Base-by-base conservation (phyloP, 768 basidiomycete species). In the Pholiota conissans region DNA sequence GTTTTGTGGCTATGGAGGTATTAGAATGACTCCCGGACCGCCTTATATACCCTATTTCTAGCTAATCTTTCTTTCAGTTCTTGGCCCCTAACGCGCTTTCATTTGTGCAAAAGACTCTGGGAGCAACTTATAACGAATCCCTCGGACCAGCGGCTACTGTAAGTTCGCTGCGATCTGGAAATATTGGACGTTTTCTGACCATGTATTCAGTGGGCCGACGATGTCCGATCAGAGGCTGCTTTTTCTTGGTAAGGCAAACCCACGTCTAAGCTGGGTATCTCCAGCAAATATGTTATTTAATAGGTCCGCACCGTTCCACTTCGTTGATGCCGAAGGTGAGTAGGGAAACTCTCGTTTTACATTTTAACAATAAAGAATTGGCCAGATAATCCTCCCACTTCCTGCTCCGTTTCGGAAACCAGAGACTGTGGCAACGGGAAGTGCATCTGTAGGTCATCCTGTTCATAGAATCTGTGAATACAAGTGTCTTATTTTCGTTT, bases 61-160 rank as follows among this genome's bases (percentile, higher is more conserved):
- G 24, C 13, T 2, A 9, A 13, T 52, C 8, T 8, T 30, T 5
- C 65, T 16, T 10, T 14, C 58, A 83, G 81, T 84, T 84, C 65
- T 69, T 84, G 22, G 73, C 74, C 11, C 75, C 80, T 3, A 79
- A 79, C 7, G 76, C 82, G 1, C 71, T 80, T 6, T 67, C 74
- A 3, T 80, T 79, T 57, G 82, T 84, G 3, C 64, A 81, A 59
- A 67, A 72, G 0, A 76, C 77, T 3, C 68, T 84, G 8, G 77
- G 77, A 0, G 67, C 77, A 0, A 76, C 70, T 0, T 82, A 78
- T 61, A 70, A 71, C 49, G 59, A 73, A 46, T 78, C 79, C 7
- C 76, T 85, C 18, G 82, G 81, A 1, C 74, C 76, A 55, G 81
- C 80, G 7, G 78, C 81, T 3, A 73, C 78, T 9, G 81, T 83